phyloP scores from a whole-genome alignment of 2,329 filamentous ascomycete species.

The Fonsecaea pedrosoi region DNA sequence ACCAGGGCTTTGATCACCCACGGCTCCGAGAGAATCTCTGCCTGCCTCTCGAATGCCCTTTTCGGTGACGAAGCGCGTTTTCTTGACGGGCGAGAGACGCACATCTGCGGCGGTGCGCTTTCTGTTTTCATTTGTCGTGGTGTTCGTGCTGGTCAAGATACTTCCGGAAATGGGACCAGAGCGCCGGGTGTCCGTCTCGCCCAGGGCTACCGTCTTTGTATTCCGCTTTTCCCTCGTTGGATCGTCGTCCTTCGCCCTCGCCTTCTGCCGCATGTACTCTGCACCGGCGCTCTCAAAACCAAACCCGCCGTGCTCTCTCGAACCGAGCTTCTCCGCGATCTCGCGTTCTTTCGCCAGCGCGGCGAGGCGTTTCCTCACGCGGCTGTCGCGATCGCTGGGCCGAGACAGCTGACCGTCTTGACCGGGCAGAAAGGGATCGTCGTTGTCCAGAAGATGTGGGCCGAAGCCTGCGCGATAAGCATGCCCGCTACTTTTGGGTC shows the following conservation, averaged over 20 bases:
- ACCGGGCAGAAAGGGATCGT: slow-evolving; percentile 49
- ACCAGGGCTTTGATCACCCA: slow-evolving; percentile 47
- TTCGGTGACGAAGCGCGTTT: slow-evolving; percentile 76
- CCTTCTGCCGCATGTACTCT: slow-evolving; percentile 51
- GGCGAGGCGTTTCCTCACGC: slow-evolving; percentile 51
- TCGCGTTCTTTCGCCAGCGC: slow-evolving; percentile 54
- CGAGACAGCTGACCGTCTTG: slow-evolving; percentile 47
- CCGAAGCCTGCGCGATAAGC: neutral
- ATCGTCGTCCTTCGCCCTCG: slow-evolving; percentile 9
- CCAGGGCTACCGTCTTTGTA: neutral
- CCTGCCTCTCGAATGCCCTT: slow-evolving; percentile 80
- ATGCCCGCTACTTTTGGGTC: slow-evolving; percentile 5
- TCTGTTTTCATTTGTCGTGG: slow-evolving; percentile 21
- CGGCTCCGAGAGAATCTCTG: slow-evolving; percentile 68
- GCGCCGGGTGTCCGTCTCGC: slow-evolving; percentile 3
- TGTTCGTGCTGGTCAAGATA: slow-evolving; percentile 17
- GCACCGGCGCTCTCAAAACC: slow-evolving; percentile 48
- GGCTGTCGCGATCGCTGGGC: slow-evolving; percentile 49
- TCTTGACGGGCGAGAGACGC: slow-evolving; percentile 49
- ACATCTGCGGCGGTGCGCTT: slow-evolving; percentile 49
- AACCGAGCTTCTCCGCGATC: slow-evolving; percentile 51
- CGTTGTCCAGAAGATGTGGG: slow-evolving; percentile 13
- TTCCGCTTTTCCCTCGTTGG: neutral
- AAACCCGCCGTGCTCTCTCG: slow-evolving; percentile 33
- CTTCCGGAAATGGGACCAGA: slow-evolving; percentile 4